These are phyloP conservation scores for Phragmites australis DNA, from an alignment of 176 grass and related monocot species.

Conservation along the genomic window DNA sequence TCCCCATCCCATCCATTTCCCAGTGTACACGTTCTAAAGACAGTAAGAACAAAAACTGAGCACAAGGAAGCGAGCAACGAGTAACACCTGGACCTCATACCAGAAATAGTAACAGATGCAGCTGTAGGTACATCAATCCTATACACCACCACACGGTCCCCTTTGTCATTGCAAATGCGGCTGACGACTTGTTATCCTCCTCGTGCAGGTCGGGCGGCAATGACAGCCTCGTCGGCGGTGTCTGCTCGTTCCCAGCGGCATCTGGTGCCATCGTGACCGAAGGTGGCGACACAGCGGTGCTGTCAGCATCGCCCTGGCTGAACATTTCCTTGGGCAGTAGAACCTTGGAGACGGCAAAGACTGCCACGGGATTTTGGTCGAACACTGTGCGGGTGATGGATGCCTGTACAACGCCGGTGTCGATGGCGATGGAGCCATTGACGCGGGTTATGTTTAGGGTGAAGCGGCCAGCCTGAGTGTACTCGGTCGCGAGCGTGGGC, in stretches of 20 bases:
- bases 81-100: slow-evolving; percentile 65
- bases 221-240: slow-evolving; percentile 59
- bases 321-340: slow-evolving; percentile 93
- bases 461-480: slow-evolving; percentile 71
- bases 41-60: slow-evolving; percentile 41
- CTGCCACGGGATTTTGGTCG: slow-evolving; percentile 87
- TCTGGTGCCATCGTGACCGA: neutral
- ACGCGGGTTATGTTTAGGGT: slow-evolving; percentile 96
- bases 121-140: slow-evolving; percentile 50
- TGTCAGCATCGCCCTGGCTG: neutral
- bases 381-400: slow-evolving; percentile 93
- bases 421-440: slow-evolving; percentile 90
- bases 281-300: neutral
- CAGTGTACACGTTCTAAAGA: slow-evolving; percentile 46
- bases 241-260: slow-evolving; percentile 8
- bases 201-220: slow-evolving; percentile 50
- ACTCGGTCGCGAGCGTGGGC: slow-evolving; percentile 88
- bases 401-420: slow-evolving; percentile 92
- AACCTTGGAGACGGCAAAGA: slow-evolving; percentile 91
- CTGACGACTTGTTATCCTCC: slow-evolving; percentile 33
- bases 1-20: slow-evolving; percentile 36
- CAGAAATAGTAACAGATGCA: slow-evolving; percentile 55
- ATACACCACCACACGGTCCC: slow-evolving; percentile 46
- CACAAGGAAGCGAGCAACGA: slow-evolving; percentile 36
- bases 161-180: slow-evolving; percentile 20